A percentile compares a stretch with the other conserved stretches of the same genome.
Evolutionary conservation across 352 stramenopile genomes (phyloP).

Genomic region (Phytopythium delawarense): DNA sequence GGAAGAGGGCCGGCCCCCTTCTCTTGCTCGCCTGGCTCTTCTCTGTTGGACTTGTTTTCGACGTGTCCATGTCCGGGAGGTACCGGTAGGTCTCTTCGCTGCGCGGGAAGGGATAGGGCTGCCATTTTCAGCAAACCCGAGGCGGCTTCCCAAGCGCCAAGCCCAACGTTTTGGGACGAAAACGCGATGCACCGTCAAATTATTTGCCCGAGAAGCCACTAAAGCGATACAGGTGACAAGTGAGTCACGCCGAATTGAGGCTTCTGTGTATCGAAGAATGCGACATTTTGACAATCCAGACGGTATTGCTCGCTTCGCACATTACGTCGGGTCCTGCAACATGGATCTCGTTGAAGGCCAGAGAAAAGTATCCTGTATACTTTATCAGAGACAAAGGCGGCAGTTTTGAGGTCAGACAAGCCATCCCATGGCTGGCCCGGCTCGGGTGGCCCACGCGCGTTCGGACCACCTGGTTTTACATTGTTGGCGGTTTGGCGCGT

Average conservation of each 20-base stretch:
- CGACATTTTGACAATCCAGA: not conserved
- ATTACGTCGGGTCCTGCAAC: not conserved
- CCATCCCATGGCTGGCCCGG: not conserved
- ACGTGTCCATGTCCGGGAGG: constrained; percentile 3
- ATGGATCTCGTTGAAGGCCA: not conserved
- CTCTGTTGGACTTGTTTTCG: not conserved
- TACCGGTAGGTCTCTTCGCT: not conserved
- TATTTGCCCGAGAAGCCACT: not conserved
- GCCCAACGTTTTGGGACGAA: not conserved
- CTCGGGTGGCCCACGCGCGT: not conserved
- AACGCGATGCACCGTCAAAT: not conserved
- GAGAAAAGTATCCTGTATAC: not conserved
- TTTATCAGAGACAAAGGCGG: not conserved
- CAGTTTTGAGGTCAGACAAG: not conserved
- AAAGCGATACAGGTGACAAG: not conserved
- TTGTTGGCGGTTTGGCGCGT: not conserved
- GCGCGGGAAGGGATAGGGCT: constrained; percentile 3
- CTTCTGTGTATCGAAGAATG: not conserved
- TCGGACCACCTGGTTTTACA: not conserved
- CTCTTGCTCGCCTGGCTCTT: not conserved
- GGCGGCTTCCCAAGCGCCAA: not conserved
- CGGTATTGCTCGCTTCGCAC: not conserved
- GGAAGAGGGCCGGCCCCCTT: not conserved
- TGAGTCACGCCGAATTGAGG: not conserved
- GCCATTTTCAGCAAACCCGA: not conserved